phyloP scores from a whole-genome alignment of 2,329 filamentous ascomycete species.

The Colletotrichum sp. region DNA sequence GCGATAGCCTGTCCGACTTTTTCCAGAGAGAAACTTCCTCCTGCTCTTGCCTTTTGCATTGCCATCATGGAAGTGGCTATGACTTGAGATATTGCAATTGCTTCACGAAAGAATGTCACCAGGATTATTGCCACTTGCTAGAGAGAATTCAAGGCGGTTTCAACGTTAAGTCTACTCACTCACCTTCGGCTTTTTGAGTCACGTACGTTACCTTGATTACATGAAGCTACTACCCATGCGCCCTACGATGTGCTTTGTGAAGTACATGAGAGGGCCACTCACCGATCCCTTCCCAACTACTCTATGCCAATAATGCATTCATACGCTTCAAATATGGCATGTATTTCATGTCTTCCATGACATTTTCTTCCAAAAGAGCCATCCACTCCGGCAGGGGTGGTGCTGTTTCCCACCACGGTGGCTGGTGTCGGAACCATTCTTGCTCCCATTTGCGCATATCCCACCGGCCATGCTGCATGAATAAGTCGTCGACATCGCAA shows the following conservation, averaged over 20 bases:
- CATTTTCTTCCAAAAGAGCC: not conserved
- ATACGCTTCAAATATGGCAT: too few species aligned
- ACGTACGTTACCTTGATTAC: not conserved
- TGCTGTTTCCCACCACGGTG: not conserved
- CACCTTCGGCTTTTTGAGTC: too few species aligned
- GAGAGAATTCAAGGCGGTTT: not conserved
- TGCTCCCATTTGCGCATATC: not conserved
- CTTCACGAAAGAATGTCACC: not conserved
- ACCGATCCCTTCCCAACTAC: not conserved
- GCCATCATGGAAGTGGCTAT: not conserved
- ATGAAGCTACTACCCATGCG: not conserved
- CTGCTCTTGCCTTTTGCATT: too few species aligned
- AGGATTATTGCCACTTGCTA: not conserved
- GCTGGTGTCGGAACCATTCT: not conserved
- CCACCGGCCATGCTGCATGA: not conserved
- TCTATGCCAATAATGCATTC: too few species aligned
- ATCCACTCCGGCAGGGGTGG: not conserved
- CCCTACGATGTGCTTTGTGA: not conserved
- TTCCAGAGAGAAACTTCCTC: too few species aligned
- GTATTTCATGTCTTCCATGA: not conserved
- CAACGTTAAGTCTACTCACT: not conserved
- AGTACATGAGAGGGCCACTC: not conserved
- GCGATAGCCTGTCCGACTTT: too few species aligned
- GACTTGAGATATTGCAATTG: not conserved
- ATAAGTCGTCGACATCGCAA: not conserved